Percentiles rank a stretch among this genome's conserved stretches.
phyloP scores from a whole-genome alignment of 2,329 filamentous ascomycete genomes.

The Xylariaceae sp. region DNA sequence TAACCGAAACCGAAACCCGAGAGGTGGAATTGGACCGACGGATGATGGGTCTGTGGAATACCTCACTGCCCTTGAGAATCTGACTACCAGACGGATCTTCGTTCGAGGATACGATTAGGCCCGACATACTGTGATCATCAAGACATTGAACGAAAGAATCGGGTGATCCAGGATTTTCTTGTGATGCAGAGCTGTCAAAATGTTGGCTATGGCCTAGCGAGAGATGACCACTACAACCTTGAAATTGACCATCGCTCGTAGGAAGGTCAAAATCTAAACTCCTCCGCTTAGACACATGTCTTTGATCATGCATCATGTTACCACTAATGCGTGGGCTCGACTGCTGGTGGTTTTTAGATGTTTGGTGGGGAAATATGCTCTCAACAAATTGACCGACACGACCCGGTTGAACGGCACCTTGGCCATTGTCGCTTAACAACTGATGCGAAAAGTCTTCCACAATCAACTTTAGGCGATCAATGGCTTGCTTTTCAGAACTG shows the following conservation, averaged over 20 bases:
- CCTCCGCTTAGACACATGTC: conserved; percentile 42
- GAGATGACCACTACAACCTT: conserved; percentile 58
- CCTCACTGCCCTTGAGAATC: conserved; percentile 78
- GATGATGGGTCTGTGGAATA: conserved; percentile 77
- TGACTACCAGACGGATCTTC: conserved; percentile 86
- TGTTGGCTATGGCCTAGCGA: conserved; percentile 46
- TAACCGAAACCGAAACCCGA: conserved; percentile 20
- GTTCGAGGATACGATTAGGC: conserved; percentile 59
- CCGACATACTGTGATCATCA: conserved; percentile 69
- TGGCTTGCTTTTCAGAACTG: conserved; percentile 74
- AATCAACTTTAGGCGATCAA: conserved; percentile 68
- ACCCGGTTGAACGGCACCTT: conserved; percentile 5
- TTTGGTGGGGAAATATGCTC: conserved; percentile 48
- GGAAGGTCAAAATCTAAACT: conserved; percentile 48
- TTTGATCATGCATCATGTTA: conserved; percentile 48
- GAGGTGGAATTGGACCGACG: conserved; percentile 42
- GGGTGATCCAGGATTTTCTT: conserved; percentile 56
- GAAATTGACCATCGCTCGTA: conserved; percentile 38
- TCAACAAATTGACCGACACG: conserved; percentile 30
- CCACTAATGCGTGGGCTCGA: conserved; percentile 51
- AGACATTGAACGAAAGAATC: conserved; percentile 71
- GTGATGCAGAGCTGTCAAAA: conserved; percentile 41
- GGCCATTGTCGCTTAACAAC: conserved; percentile 30
- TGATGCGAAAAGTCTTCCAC: conserved; percentile 57
- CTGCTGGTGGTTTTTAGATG: conserved; percentile 38